Conservation (phyloP, 2,329 filamentous ascomycete species). For the Emergomyces pasteurianus region DNA sequence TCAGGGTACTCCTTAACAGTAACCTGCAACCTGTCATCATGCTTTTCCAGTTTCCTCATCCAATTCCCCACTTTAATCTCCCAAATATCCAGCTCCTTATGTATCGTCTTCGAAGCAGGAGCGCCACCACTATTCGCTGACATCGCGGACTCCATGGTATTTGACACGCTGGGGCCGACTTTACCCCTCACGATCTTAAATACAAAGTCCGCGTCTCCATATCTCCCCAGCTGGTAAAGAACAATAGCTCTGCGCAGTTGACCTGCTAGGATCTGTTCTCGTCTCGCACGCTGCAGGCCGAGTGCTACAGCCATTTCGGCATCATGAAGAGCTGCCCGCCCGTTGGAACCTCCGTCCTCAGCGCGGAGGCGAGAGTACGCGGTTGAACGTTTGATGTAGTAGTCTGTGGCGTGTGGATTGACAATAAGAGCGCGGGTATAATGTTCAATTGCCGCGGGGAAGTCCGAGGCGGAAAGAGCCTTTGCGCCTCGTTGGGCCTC, state of each 20-base stretch:
- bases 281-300: constrained; percentile 56
- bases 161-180: constrained; percentile 27
- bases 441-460: constrained; percentile 53
- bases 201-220: constrained; percentile 63
- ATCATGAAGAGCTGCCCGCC: constrained; percentile 49
- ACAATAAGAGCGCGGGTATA: constrained; percentile 55
- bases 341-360: constrained; percentile 32
- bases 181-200: constrained; percentile 45
- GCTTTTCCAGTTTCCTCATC: constrained; percentile 37
- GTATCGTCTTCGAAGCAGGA: constrained; percentile 13
- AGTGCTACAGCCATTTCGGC: constrained; percentile 53
- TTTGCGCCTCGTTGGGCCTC: constrained; percentile 45
- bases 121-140: constrained; percentile 4
- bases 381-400: constrained; percentile 71
- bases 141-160: constrained; percentile 22
- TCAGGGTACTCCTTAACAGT: constrained; percentile 44
- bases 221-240: constrained; percentile 56
- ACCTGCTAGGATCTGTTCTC: constrained; percentile 65
- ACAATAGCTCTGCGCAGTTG: constrained; percentile 70
- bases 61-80: constrained; percentile 43
- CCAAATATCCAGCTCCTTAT: constrained; percentile 44
- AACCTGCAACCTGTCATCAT: constrained; percentile 35
- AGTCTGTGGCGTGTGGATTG: constrained; percentile 55
- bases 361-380: constrained; percentile 56
- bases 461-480: constrained; percentile 53